These are phyloP conservation scores for Phytophthora fragariaefolia DNA, from an alignment of 352 stramenopile genomes.

Conservation along the genomic window DNA sequence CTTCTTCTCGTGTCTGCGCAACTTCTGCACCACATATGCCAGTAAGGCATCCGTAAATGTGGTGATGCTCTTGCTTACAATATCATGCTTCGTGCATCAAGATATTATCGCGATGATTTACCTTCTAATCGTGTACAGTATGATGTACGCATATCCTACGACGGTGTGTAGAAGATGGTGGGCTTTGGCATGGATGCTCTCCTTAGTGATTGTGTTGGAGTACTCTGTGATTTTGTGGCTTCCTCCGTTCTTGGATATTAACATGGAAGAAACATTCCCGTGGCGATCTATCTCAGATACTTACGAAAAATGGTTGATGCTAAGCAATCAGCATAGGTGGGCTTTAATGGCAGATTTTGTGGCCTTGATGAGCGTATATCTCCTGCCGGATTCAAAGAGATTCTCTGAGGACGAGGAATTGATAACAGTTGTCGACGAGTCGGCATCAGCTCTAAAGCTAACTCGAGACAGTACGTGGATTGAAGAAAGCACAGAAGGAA, in stretches of 20 bases:
- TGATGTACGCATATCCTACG: slow-evolving; percentile 74
- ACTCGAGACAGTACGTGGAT: slow-evolving; percentile 4
- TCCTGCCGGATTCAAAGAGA: slow-evolving; percentile 67
- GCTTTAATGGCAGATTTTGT: slow-evolving; percentile 80
- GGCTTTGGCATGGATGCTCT: slow-evolving; percentile 60
- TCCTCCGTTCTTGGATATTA: slow-evolving; percentile 57
- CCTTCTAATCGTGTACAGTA: slow-evolving; percentile 80
- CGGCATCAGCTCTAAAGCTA: slow-evolving; percentile 20
- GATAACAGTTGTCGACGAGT: slow-evolving; percentile 42
- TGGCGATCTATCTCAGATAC: slow-evolving; percentile 62
- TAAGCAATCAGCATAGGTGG: slow-evolving; percentile 83
- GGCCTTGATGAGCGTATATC: slow-evolving; percentile 67
- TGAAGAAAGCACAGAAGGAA: slow-evolving; percentile 11
- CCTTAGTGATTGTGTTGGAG: slow-evolving; percentile 69
- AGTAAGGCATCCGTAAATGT: slow-evolving; percentile 81
- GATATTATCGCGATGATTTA: slow-evolving; percentile 81
- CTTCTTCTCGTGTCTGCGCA: slow-evolving; percentile 72
- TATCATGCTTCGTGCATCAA: slow-evolving; percentile 83
- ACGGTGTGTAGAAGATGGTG: slow-evolving; percentile 67
- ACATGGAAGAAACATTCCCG: slow-evolving; percentile 64
- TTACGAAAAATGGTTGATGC: slow-evolving; percentile 70
- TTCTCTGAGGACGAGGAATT: slow-evolving; percentile 37
- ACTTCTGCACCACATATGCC: slow-evolving; percentile 76
- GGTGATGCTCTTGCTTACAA: slow-evolving; percentile 75
- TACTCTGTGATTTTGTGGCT: slow-evolving; percentile 81